A percentile compares a stretch with the other conserved stretches of the same genome.
Conservation (phyloP, 345 rosid species). For the Populus ilicifolia region DNA sequence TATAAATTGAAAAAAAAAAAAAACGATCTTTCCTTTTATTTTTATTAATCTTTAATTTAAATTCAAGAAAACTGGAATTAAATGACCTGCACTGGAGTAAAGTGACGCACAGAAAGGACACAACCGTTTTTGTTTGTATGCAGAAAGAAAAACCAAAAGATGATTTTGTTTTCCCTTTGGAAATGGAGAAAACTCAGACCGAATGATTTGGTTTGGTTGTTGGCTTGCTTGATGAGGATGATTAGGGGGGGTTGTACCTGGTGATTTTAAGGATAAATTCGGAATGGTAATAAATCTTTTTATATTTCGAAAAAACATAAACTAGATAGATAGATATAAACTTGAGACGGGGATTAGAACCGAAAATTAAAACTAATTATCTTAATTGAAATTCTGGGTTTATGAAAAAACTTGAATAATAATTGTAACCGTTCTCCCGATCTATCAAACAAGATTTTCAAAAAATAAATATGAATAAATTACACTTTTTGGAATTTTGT, state of each 20-base stretch:
- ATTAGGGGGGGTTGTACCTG: not conserved
- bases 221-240: not conserved
- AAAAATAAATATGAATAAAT: too few relatives aligned
- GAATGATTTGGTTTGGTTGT: not conserved
- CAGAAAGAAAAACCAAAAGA: not conserved
- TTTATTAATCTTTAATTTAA: not conserved
- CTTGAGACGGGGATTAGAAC: too few relatives aligned
- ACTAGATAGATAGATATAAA: too few relatives aligned
- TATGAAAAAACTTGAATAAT: too few relatives aligned
- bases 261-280: not conserved
- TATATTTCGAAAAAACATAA: too few relatives aligned
- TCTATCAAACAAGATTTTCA: too few relatives aligned
- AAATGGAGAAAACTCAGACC: not conserved
- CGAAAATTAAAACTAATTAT: too few relatives aligned
- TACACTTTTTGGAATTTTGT: too few relatives aligned
- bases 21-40: not conserved
- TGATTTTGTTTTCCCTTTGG: not conserved
- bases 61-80: not conserved
- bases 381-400: too few relatives aligned
- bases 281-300: too few relatives aligned
- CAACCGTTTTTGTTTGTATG: constrained; percentile 5
- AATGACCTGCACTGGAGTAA: not conserved
- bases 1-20: not conserved
- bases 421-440: too few relatives aligned
- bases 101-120: not conserved